Evolutionary conservation across 2,329 filamentous ascomycete genomes (phyloP).

Genomic region (Aspergillus unguis): DNA sequence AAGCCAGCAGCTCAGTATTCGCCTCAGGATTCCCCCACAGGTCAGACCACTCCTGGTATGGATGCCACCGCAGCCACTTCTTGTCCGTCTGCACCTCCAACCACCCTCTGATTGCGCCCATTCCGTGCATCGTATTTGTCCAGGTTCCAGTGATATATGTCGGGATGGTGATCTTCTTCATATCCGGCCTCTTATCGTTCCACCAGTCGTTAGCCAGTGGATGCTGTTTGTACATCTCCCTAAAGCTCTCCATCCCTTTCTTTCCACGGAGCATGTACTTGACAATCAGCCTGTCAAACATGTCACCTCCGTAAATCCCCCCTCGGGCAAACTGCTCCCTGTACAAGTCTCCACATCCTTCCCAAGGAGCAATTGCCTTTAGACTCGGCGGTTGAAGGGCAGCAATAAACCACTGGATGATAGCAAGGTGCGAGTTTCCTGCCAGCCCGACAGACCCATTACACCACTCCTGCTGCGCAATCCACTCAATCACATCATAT

Average conservation of each 20-base stretch:
- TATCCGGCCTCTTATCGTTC: constrained; percentile 9
- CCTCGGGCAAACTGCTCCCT: constrained; percentile 47
- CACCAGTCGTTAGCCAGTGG: constrained; percentile 6
- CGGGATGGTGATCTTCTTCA: constrained; percentile 4
- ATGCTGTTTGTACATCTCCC: constrained; percentile 38
- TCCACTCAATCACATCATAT: constrained; percentile 24
- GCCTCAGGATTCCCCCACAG: constrained; percentile 13
- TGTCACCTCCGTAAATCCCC: constrained; percentile 25
- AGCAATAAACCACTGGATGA: constrained; percentile 44
- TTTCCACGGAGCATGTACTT: constrained; percentile 35
- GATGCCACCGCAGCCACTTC: constrained; percentile 14
- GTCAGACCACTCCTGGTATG: constrained; percentile 17
- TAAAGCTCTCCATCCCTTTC: constrained; percentile 39
- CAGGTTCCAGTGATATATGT: constrained; percentile 26
- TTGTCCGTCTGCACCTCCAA: constrained; percentile 5
- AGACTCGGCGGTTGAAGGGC: constrained; percentile 42
- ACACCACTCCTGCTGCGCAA: constrained; percentile 24
- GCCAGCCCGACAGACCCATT: constrained; percentile 18
- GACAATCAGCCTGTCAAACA: constrained; percentile 40
- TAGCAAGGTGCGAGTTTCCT: constrained; percentile 35
- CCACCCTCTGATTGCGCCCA: constrained; percentile 14
- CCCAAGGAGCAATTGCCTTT: constrained; percentile 46
- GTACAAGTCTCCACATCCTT: constrained; percentile 46
- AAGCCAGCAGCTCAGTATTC: not conserved
- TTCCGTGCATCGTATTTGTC: constrained; percentile 31